Conservation (phyloP, 495 filamentous ascomycete species). For the Penicillium turbatum region DNA sequence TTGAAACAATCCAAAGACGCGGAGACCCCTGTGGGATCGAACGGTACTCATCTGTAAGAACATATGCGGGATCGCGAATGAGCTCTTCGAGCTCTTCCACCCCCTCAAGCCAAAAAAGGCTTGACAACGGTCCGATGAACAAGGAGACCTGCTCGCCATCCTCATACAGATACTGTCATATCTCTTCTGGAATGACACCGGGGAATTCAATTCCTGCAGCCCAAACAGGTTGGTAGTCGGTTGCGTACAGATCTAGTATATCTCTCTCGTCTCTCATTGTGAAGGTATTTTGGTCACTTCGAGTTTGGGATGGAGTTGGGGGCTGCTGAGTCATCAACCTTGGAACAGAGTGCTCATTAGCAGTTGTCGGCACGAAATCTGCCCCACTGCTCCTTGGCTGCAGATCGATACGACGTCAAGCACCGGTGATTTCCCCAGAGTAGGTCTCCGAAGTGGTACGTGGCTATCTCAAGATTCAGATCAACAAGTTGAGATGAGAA, state of each 20-base stretch:
- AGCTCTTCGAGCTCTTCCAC: conserved; percentile 1
- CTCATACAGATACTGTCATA: background rate
- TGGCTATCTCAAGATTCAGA: no score
- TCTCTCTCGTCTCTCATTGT: background rate
- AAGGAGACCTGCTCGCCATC: background rate
- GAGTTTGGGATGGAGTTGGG: background rate
- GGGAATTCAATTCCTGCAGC: background rate
- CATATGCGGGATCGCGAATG: conserved; percentile 4
- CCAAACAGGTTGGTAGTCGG: conserved; percentile 3
- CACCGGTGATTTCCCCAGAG: no score
- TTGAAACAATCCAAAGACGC: background rate
- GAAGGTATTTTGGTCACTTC: background rate
- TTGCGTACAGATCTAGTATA: background rate
- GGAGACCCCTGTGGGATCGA: background rate
- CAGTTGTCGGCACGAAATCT: no score
- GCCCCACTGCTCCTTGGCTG: background rate
- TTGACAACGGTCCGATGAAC: conserved; percentile 2
- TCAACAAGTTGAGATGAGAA: no score
- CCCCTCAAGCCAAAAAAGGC: conserved; percentile 6
- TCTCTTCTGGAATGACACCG: background rate
- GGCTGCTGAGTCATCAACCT: background rate
- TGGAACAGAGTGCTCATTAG: no score
- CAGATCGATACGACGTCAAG: no score
- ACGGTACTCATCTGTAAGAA: background rate
- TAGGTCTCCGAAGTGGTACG: no score